Evolutionary conservation across 306 rosid species (phyloP).

Genomic region (Acmispon strigosus): DNA sequence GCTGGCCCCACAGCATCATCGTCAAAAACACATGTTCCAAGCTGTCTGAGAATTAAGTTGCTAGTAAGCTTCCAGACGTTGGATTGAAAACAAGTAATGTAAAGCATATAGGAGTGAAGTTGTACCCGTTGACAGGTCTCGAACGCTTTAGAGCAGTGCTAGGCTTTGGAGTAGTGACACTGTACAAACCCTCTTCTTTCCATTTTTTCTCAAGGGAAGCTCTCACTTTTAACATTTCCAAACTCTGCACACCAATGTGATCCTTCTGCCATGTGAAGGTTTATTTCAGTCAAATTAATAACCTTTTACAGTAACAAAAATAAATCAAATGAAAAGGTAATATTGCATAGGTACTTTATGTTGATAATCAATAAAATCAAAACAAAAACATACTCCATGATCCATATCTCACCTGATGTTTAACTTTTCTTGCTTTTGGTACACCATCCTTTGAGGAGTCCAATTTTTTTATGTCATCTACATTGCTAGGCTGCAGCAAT

Average conservation of each 20-base stretch:
- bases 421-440: slow-evolving; percentile 38
- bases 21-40: slow-evolving; percentile 67
- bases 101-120: slow-evolving; percentile 2
- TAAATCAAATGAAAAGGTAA: neutral
- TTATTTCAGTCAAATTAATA: slow-evolving; percentile 21
- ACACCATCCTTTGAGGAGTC: slow-evolving; percentile 37
- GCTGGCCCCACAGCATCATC: slow-evolving; percentile 45
- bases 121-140: slow-evolving; percentile 66
- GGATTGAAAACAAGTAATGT: slow-evolving; percentile 3
- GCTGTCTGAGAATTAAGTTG: slow-evolving; percentile 46
- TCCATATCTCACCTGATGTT: slow-evolving; percentile 47
- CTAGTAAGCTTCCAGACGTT: slow-evolving; percentile 24
- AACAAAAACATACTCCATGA: neutral
- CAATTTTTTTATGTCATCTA: slow-evolving; percentile 23
- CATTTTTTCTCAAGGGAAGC: slow-evolving; percentile 74
- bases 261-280: slow-evolving; percentile 44
- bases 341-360: neutral
- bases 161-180: slow-evolving; percentile 40
- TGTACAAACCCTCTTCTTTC: slow-evolving; percentile 59
- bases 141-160: slow-evolving; percentile 37
- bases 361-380: neutral
- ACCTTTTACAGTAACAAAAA: neutral
- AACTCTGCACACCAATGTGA: slow-evolving; percentile 55
- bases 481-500: slow-evolving; percentile 24
- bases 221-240: slow-evolving; percentile 76